Conservation (phyloP, 768 basidiomycete species). For the Tylopilus rubrobrunneus region DNA sequence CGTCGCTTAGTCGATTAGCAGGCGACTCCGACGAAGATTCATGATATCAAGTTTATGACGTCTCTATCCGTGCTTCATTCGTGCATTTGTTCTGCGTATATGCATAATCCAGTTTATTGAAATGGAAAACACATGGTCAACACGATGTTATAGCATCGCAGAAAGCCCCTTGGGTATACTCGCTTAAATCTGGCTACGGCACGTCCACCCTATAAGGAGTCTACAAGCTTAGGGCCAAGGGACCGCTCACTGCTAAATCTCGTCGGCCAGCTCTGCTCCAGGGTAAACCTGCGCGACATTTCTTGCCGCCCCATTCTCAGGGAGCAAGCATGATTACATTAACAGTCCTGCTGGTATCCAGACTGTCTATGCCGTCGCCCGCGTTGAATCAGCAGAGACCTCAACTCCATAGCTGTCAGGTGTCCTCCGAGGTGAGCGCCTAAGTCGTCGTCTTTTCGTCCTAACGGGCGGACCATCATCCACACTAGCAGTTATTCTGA, state of each 20-base stretch:
- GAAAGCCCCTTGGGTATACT: background rate
- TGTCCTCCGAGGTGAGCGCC: background rate
- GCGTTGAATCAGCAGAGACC: background rate
- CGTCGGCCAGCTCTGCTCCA: background rate
- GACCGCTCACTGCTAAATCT: background rate
- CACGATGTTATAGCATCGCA: background rate
- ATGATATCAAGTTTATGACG: slow-evolving; percentile 7
- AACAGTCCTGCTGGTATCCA: background rate
- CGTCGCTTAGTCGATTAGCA: slow-evolving; percentile 24
- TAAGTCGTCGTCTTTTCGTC: background rate
- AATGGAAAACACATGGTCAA: background rate
- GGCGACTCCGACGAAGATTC: slow-evolving; percentile 30
- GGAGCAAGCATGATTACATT: background rate
- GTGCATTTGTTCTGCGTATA: slow-evolving; percentile 9
- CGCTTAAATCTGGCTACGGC: background rate
- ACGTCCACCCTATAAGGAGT: background rate
- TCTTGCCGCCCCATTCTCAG: background rate
- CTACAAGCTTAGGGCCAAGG: background rate
- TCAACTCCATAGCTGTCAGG: background rate
- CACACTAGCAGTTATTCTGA: background rate
- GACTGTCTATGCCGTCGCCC: background rate
- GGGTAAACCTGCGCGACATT: background rate
- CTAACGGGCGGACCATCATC: background rate
- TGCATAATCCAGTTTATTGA: slow-evolving; percentile 5
- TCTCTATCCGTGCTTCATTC: background rate